These are phyloP conservation scores for Sporothrix phasma DNA, from an alignment of 2,329 filamentous ascomycete species.

Conservation along the genomic window DNA sequence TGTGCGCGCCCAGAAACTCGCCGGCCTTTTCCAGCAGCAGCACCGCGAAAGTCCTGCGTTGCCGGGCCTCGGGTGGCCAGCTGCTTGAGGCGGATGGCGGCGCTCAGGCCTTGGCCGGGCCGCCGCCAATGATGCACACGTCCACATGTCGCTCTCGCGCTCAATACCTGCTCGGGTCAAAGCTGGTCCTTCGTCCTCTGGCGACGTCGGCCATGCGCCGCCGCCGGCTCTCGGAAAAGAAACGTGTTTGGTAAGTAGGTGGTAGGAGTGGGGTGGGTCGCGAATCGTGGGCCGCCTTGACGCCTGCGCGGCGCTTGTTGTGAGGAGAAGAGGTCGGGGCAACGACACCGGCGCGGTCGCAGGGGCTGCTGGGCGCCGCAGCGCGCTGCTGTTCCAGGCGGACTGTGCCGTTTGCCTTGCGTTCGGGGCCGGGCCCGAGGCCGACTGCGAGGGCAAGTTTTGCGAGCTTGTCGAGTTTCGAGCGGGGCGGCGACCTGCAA, in stretches of 20 bases:
- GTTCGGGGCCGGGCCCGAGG: conserved; percentile 1
- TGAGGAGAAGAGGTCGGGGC: background rate
- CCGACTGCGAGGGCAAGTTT: background rate
- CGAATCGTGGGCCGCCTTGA: background rate
- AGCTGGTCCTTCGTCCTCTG: conserved; percentile 41
- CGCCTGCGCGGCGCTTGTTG: background rate
- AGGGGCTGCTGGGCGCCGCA: background rate
- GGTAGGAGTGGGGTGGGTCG: background rate
- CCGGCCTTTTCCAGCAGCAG: conserved; percentile 90
- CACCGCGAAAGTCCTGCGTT: conserved; percentile 94
- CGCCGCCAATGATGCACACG: conserved; percentile 91
- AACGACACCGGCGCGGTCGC: background rate
- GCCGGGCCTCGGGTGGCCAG: conserved; percentile 84
- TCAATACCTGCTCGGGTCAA: conserved; percentile 62
- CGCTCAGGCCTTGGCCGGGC: conserved; percentile 87
- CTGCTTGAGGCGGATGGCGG: conserved; percentile 91
- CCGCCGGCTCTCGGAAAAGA: conserved; percentile 22
- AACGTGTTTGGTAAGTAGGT: conserved; percentile 11
- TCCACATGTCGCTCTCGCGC: conserved; percentile 85
- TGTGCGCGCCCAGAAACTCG: conserved; percentile 89
- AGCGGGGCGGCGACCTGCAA: background rate
- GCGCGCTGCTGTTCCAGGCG: conserved; percentile 12
- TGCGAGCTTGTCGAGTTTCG: too few species aligned
- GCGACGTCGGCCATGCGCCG: conserved; percentile 21
- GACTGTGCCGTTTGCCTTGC: background rate